phyloP scores from a whole-genome alignment of 768 basidiomycete genomes.

The Phylloporus rhodoxanthus region DNA sequence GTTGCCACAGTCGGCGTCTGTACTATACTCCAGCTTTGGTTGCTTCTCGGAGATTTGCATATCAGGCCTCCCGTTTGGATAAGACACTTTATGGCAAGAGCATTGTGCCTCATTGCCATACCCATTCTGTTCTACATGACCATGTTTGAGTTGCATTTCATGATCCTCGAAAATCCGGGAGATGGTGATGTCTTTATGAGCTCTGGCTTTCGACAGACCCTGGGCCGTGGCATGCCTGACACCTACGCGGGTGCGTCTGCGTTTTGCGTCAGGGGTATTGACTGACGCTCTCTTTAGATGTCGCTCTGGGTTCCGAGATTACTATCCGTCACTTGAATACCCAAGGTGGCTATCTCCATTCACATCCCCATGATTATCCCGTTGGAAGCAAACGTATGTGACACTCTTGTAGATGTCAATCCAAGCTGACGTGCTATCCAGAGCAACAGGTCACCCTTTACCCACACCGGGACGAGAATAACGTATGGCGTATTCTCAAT shows the following conservation, averaged over 20 bases:
- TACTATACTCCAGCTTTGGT: constrained; percentile 85
- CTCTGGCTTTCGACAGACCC: constrained; percentile 95
- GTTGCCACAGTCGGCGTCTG: constrained; percentile 88
- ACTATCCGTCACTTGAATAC: constrained; percentile 90
- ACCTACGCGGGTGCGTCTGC: constrained; percentile 74
- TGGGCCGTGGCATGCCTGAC: constrained; percentile 84
- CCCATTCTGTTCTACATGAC: constrained; percentile 89
- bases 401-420: not conserved
- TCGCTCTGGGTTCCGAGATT: constrained; percentile 78
- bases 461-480: constrained; percentile 96
- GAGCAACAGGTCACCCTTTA: constrained; percentile 99
- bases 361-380: constrained; percentile 87
- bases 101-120: constrained; percentile 80
- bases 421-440: constrained; percentile 27
- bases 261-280: not conserved
- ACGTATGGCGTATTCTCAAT: constrained; percentile 84
- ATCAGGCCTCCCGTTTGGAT: constrained; percentile 71
- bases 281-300: constrained; percentile 43
- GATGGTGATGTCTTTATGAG: constrained; percentile 99
- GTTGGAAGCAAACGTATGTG: constrained; percentile 80
- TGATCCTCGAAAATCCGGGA: constrained; percentile 81
- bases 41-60: constrained; percentile 78
- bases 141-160: constrained; percentile 96
- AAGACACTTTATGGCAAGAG: constrained; percentile 83
- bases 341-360: constrained; percentile 98